Evolutionary conservation across 495 filamentous ascomycete genomes (phyloP).

Genomic region (Penicillium silybi): DNA sequence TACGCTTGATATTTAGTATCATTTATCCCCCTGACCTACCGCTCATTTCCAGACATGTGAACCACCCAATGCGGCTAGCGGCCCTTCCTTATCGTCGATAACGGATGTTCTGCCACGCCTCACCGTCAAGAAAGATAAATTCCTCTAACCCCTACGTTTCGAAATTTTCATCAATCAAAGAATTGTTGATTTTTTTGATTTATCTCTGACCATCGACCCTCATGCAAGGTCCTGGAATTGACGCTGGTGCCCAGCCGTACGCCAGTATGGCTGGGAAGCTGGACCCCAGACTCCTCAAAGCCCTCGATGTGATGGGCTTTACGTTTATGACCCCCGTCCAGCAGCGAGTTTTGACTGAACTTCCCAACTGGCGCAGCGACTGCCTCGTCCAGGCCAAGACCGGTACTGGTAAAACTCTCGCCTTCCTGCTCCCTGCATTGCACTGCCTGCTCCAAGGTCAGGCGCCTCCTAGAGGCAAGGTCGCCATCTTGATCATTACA

Average conservation of each 20-base stretch:
- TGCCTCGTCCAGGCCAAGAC: slow-evolving; percentile 75
- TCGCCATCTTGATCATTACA: slow-evolving; percentile 61
- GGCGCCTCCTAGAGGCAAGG: slow-evolving; percentile 37
- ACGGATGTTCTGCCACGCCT: slow-evolving; percentile 5
- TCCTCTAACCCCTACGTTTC: neutral
- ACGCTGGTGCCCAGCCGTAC: slow-evolving; percentile 36
- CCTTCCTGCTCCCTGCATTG: slow-evolving; percentile 71
- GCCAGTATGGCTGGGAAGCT: slow-evolving; percentile 44
- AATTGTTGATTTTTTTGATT: neutral
- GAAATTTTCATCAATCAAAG: slow-evolving; percentile 2
- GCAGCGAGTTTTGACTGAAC: slow-evolving; percentile 47
- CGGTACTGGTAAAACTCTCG: slow-evolving; percentile 81
- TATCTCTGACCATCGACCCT: neutral
- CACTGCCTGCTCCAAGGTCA: slow-evolving; percentile 55
- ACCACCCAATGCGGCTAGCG: neutral
- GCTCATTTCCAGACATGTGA: neutral
- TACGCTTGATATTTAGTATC: too few relatives aligned
- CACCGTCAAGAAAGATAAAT: slow-evolving; percentile 4
- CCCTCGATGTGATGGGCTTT: slow-evolving; percentile 42
- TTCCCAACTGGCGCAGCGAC: slow-evolving; percentile 49
- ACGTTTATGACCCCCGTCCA: slow-evolving; percentile 55
- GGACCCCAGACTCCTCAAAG: slow-evolving; percentile 43
- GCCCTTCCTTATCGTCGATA: neutral
- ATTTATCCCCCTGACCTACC: too few relatives aligned
- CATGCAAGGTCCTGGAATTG: slow-evolving; percentile 22